Base-by-base conservation (phyloP, 2,329 filamentous ascomycete species). In the Aspergillus glaucus region DNA sequence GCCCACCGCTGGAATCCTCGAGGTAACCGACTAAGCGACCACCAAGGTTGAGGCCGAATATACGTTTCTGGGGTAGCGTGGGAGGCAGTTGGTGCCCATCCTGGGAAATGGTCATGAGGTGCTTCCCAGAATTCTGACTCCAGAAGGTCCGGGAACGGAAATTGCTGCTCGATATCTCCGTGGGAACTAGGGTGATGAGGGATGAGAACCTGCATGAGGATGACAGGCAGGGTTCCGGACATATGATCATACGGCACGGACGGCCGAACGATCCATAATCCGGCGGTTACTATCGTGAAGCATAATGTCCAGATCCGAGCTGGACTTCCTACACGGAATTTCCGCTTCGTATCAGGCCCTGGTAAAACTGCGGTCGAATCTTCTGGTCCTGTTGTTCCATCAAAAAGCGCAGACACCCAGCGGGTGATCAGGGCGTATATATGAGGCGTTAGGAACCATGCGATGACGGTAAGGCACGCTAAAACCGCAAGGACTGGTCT, bases 241-340 rank as follows among this genome's bases (percentile, higher is more conserved):
- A 66, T 62, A 40, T 66, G 62, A 28, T 52, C 54, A 37, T 64
- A 66, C 4, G 63, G 63, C 30, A 59, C 55, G 6, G 58, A 47
- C 0, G 63, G 63, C n/a, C 63, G 57, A 43, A 54, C 19, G 21
- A 64, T 36, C 39, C 49, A 55, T 28, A 66, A 44, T 12, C 54
- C 21, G 6, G 54, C 39, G 9, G 59, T 43, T 4, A 45, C 22
- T 6, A 54, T 2, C 2, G 51, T 28, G 6, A 52, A 43, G 24
- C 46, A 50, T 14, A 56, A 22, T 7, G 61, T 59, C 60, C 56
- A 62, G 6, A 58, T 15, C 17, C 51, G 52, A 36, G 28, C 17
- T 9, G 44, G 26, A 6, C 39, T 40, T 19, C 36, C 24, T 28
- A 14, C 26, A 6, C 50, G 46, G 7, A 45, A 41, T 4, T 40